Base-by-base conservation (phyloP, 768 basidiomycete genomes). In the Mycena venus region DNA sequence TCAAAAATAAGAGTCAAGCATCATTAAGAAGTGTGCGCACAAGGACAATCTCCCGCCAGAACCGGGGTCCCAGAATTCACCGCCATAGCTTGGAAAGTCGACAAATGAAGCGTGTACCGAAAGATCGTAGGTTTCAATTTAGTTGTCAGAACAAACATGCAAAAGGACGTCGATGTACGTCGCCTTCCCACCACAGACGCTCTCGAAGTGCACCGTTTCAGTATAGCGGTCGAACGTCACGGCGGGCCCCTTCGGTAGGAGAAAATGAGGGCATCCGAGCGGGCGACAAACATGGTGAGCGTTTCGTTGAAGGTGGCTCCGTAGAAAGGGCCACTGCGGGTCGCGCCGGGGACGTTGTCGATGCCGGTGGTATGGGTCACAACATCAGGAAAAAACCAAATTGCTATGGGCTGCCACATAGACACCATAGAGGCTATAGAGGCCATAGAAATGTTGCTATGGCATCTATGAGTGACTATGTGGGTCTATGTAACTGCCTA, bases 141-240 rank as follows among this genome's bases (percentile, higher is more conserved):
- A 44, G n/a, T 62, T 31, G 10, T 58, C 36, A n/a, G 53, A 49
- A 53, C 76, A 77, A 3, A 31, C 1, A 19, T 68, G 60, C 4
- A 66, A 44, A 27, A 72, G 17, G n/a, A 65, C 15, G 23, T 77
- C 76, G 49, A 77, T 72, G 25, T 68, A 77, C 7, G 76, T 77
- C 27, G 73, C 73, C 29, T 3, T 21, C 6, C 73, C 69, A 29
- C 67, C 56, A 70, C 76, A 77, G 49, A 77, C 66, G 55, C 73
- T 69, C 60, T 44, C n/a, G 31, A 74, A 62, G 17, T 66, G 69
- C 44, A 69, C 10, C 17, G 67, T 69, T 40, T 77, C 76, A 23
- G 23, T 27, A n/a, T 77, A 77, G 31, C 61, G 38, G 23, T n/a
- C 49, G 56, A 56, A 58, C 9, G 56, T 5, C 7, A 62, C 31